phyloP scores from a whole-genome alignment of 2,329 filamentous ascomycete genomes.

The Colletotrichum liriopes region DNA sequence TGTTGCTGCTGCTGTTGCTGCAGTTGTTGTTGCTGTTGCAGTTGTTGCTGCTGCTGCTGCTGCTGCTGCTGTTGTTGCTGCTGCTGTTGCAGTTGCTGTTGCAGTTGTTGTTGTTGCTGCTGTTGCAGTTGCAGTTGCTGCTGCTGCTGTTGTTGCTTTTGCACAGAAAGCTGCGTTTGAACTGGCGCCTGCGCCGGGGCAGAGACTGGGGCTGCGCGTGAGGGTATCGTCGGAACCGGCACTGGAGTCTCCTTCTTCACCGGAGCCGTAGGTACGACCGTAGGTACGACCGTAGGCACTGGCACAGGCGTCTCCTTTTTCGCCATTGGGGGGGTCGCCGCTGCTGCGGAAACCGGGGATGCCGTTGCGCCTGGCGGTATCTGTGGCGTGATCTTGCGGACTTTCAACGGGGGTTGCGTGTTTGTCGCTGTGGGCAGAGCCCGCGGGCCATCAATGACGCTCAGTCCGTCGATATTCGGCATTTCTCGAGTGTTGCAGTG shows the following conservation, averaged over 20 bases:
- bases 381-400: conserved; percentile 37
- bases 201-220: neutral
- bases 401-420: conserved; percentile 44
- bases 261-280: conserved; percentile 9
- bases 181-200: conserved; percentile 1
- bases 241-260: conserved; percentile 33
- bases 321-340: conserved; percentile 9
- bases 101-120: neutral
- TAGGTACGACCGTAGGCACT: conserved; percentile 23
- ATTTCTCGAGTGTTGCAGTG: conserved; percentile 59
- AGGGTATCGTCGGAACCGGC: conserved; percentile 25
- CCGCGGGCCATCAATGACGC: conserved; percentile 23
- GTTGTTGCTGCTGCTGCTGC: neutral
- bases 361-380: conserved; percentile 21
- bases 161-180: neutral
- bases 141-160: neutral
- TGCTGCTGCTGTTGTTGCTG: neutral
- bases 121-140: neutral
- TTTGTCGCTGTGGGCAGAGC: conserved; percentile 10
- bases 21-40: neutral
- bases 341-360: conserved; percentile 27
- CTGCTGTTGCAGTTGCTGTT: neutral
- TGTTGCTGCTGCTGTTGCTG: neutral
- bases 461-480: conserved; percentile 33
- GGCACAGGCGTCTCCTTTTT: conserved; percentile 40